phyloP scores from a whole-genome alignment of 371 early-diverging fungal species.

The Catenaria anguillulae region DNA sequence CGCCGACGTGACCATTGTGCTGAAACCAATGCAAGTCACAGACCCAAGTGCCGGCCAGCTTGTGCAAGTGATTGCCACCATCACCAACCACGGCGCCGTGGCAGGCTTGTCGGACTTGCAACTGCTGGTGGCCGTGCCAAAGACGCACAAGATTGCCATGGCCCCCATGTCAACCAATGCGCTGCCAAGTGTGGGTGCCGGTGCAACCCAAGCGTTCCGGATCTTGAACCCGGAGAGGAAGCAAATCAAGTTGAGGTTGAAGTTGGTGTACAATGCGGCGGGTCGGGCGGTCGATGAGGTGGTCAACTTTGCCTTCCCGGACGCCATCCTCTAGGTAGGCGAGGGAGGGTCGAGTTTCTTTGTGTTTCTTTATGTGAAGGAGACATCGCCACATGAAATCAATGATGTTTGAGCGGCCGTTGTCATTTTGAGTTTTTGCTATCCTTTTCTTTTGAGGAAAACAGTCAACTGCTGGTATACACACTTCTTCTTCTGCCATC shows the following conservation, averaged over 20 bases:
- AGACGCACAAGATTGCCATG: conserved; percentile 1
- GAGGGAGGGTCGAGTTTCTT: no score
- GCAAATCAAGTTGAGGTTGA: conserved; percentile 6
- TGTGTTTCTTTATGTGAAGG: no score
- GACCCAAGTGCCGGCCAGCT: neutral
- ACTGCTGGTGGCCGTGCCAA: conserved; percentile 8
- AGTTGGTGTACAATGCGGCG: neutral
- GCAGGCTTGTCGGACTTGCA: neutral
- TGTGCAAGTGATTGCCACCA: neutral
- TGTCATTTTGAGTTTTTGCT: no score
- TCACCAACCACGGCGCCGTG: neutral
- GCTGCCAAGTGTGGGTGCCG: neutral
- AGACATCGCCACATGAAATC: no score
- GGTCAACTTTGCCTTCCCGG: conserved; percentile 7
- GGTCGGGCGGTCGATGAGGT: conserved; percentile 6
- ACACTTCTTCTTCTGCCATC: no score
- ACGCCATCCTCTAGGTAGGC: conserved; percentile 2
- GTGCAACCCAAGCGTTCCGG: neutral
- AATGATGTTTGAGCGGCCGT: no score
- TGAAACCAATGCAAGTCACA: neutral
- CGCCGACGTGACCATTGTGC: neutral
- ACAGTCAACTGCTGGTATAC: no score
- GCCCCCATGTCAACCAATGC: neutral
- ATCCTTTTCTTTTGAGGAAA: no score
- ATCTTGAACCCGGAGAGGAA: conserved; percentile 6